Conservation (phyloP, 1,284 basidiomycete species). For the Irpex sp. region DNA sequence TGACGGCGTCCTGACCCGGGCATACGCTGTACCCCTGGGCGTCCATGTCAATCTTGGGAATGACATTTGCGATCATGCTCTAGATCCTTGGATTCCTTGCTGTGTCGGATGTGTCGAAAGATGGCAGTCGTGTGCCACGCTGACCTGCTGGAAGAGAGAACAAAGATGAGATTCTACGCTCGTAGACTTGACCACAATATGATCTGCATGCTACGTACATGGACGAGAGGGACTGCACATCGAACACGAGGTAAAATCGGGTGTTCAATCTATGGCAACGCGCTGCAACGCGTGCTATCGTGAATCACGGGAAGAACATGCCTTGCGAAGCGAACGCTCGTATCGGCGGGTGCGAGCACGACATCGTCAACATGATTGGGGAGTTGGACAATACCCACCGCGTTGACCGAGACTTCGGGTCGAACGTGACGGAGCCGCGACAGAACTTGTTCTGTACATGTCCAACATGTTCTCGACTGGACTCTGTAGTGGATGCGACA, state of each 20-base stretch:
- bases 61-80: not conserved
- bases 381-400: not conserved
- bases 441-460: no score
- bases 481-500: not conserved
- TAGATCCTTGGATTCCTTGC: not conserved
- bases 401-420: not conserved
- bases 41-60: not conserved
- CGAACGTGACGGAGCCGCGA: not conserved
- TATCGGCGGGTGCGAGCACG: not conserved
- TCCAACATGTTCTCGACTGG: no score
- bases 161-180: not conserved
- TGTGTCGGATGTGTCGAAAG: not conserved
- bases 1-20: no score
- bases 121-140: not conserved
- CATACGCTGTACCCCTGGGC: not conserved
- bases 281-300: not conserved
- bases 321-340: not conserved
- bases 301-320: not conserved
- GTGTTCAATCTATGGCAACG: not conserved
- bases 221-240: not conserved
- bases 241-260: not conserved
- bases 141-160: not conserved
- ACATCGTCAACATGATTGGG: not conserved
- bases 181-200: not conserved
- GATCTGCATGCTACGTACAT: not conserved